These are phyloP conservation scores for Dalbergia cochinchinensis DNA, from an alignment of 306 rosid genomes.

Conservation along the genomic window DNA sequence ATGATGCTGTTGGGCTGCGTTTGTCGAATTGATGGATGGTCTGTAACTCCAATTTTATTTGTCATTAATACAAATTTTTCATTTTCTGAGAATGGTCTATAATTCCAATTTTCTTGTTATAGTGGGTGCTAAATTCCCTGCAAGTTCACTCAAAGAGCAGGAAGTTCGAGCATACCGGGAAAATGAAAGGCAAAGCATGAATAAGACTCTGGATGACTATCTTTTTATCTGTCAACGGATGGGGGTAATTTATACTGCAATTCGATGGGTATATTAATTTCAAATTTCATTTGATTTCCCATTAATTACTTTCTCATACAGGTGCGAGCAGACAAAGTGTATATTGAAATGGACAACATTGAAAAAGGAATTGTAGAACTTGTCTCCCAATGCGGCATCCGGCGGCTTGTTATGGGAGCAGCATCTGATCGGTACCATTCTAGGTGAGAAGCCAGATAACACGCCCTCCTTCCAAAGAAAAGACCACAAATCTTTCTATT, in stretches of 20 bases:
- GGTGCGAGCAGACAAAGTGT: constrained; percentile 70
- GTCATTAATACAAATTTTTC: constrained; percentile 11
- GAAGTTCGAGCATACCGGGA: constrained; percentile 72
- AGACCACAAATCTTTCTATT: not conserved
- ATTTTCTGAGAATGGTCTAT: constrained; percentile 33
- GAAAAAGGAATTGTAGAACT: constrained; percentile 85
- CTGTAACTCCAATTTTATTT: not conserved
- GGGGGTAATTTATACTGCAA: constrained; percentile 64
- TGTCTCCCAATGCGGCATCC: constrained; percentile 59
- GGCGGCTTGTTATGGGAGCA: constrained; percentile 90
- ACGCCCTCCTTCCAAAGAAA: not conserved
- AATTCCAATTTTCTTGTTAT: constrained; percentile 30
- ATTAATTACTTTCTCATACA: constrained; percentile 53
- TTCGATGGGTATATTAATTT: constrained; percentile 9
- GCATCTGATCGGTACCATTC: constrained; percentile 73
- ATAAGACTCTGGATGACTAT: constrained; percentile 69
- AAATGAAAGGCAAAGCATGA: constrained; percentile 70
- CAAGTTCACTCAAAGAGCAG: constrained; percentile 62
- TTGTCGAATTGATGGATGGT: not conserved
- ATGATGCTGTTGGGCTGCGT: constrained; percentile 30
- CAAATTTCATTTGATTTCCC: constrained; percentile 16
- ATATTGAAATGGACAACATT: constrained; percentile 64
- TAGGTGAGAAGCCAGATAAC: constrained; percentile 59
- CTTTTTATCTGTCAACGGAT: constrained; percentile 59
- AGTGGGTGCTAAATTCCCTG: constrained; percentile 87